Base-by-base conservation (phyloP, 2,329 filamentous ascomycete species). In the Cladosporium austrohemisphaericum region DNA sequence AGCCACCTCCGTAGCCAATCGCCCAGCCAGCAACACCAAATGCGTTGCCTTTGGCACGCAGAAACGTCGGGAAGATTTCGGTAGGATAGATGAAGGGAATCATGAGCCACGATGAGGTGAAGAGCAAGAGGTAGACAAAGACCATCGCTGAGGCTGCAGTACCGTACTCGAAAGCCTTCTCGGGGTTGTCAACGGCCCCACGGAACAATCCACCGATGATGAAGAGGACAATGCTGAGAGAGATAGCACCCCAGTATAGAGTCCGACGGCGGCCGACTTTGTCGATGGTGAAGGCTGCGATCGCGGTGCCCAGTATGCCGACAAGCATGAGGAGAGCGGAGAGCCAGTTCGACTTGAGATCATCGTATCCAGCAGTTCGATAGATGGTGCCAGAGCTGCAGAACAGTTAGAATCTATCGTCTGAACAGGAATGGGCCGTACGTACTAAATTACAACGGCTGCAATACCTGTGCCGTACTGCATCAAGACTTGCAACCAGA, bases 191-290 rank as follows among this genome's bases (percentile, higher is more conserved):
- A 16, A 41, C 37, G 22, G 37, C 37, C 19, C 37, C 37, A 41
- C 37, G 37, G 23, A 41, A 41, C 14, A 41, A 22, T 41, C 37
- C 37, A 28, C 37, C 37, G 37, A 68, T 55, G 44, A 59, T 51
- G 41, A 67, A 61, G 26, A 41, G 37, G n/a, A 26, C 22, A 22
- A 41, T 41, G 37, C 60, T 59, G 16, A 62, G 60, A 33, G 50
- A 58, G 26, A 60, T 56, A 14, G 65, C 63, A 33, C 60, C 68
- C 66, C 63, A 68, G 51, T 60, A 68, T 18, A 70, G 57, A 1
- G 63, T 67, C 43, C 60, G 50, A 23, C 65, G 60, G 14, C 68
- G 65, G 33, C 69, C 69, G 25, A 71, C 56, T 18, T 60, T 57
- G 44, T 71, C 69, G 19, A 71, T 60, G 18, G 64, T 65, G 36